Evolutionary conservation across 305 asterid genomes (phyloP).

Genomic region (Plantago lanceolata): DNA sequence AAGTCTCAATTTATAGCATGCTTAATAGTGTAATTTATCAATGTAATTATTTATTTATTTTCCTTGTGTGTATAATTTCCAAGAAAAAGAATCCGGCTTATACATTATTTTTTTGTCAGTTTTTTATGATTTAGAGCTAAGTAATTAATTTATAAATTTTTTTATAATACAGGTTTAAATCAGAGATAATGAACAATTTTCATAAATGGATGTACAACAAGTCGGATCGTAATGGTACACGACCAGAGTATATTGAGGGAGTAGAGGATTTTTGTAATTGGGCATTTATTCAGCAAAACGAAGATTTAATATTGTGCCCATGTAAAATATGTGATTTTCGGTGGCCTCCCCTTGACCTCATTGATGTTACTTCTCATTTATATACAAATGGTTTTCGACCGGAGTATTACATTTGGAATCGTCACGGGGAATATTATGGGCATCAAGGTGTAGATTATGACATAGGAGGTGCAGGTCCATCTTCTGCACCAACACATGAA

Average conservation of each 20-base stretch:
- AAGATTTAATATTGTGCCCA: neutral
- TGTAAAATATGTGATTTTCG: neutral
- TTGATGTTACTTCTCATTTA: neutral
- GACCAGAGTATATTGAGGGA: neutral
- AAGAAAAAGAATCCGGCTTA: too few species aligned
- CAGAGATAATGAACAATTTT: neutral
- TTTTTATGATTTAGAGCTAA: too few species aligned
- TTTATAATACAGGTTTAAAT: too few species aligned
- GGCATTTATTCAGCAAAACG: neutral
- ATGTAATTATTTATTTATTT: too few species aligned
- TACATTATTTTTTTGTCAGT: too few species aligned
- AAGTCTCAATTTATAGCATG: too few species aligned
- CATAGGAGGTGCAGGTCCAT: neutral
- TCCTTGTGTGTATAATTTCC: too few species aligned
- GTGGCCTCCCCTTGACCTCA: neutral
- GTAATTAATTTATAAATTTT: too few species aligned
- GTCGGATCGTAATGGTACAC: neutral
- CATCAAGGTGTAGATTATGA: neutral
- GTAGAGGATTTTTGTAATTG: neutral
- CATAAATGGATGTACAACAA: neutral
- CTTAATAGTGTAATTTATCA: too few species aligned
- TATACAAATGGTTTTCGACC: neutral
- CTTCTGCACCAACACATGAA: neutral
- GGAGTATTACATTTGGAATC: neutral
- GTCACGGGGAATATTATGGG: neutral